Evolutionary conservation across 1,284 basidiomycete species (phyloP).

Genomic region (Pseudozyma thailandica): DNA sequence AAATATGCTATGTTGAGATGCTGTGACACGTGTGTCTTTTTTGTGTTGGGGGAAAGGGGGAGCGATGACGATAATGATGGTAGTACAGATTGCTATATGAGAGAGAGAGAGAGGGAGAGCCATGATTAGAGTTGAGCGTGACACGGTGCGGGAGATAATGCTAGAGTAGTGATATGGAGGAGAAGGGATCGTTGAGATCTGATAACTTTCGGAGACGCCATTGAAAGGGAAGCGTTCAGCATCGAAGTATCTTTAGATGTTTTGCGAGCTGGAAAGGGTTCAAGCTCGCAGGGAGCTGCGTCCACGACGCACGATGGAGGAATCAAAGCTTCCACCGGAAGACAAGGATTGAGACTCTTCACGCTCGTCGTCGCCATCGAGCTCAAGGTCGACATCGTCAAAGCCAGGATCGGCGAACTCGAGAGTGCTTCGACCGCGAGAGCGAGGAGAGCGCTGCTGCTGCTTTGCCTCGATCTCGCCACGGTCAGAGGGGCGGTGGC

Average conservation of each 20-base stretch:
- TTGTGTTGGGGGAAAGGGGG: not conserved
- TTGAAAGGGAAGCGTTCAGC: constrained; percentile 10
- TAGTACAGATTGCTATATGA: not conserved
- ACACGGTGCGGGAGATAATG: not conserved
- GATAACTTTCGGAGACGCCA: constrained; percentile 23
- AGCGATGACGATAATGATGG: not conserved
- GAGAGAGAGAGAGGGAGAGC: not conserved
- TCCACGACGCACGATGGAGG: constrained; percentile 10
- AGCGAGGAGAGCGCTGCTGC: constrained; percentile 16
- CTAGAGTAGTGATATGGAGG: not conserved
- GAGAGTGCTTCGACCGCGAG: constrained; percentile 8
- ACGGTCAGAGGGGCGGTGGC: constrained; percentile 34
- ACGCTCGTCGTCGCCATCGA: constrained; percentile 50
- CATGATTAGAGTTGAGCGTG: constrained; percentile 32
- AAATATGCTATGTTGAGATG: not conserved
- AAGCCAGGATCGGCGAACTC: constrained; percentile 47
- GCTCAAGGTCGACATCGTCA: constrained; percentile 58
- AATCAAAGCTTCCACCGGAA: constrained; percentile 31
- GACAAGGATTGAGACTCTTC: constrained; percentile 31
- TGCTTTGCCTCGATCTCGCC: constrained; percentile 18
- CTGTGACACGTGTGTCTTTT: not conserved
- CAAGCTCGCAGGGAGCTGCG: constrained; percentile 23
- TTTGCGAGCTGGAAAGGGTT: not conserved
- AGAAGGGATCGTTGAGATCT: constrained; percentile 36
- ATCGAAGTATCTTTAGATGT: constrained; percentile 7